Evolutionary conservation across 2,329 filamentous ascomycete species (phyloP).

Genomic region (Colletotrichum euphorbiae): DNA sequence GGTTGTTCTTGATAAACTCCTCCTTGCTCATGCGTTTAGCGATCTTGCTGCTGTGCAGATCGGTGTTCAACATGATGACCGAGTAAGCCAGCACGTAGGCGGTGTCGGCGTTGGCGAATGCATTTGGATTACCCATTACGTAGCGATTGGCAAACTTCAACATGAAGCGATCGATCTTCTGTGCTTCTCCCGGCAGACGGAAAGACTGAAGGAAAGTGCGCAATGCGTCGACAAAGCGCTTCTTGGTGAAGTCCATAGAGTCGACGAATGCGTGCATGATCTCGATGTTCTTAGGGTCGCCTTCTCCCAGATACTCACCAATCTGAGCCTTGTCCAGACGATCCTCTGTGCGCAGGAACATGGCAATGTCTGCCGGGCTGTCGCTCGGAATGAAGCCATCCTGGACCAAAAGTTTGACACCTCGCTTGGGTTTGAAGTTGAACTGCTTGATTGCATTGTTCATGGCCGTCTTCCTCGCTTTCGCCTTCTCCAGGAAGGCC

Average conservation of each 20-base stretch:
- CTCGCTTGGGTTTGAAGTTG: slow-evolving; percentile 97
- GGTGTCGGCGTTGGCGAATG: slow-evolving; percentile 97
- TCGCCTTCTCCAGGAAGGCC: slow-evolving; percentile 92
- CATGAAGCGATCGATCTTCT: slow-evolving; percentile 99
- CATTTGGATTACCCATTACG: slow-evolving; percentile 93
- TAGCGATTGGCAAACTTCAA: slow-evolving; percentile 98
- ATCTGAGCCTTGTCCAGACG: slow-evolving; percentile 91
- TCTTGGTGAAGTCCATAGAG: slow-evolving; percentile 90
- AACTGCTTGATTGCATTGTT: slow-evolving; percentile 91
- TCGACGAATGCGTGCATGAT: slow-evolving; percentile 98
- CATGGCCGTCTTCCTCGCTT: slow-evolving; percentile 91
- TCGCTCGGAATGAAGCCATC: slow-evolving; percentile 90
- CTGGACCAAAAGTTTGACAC: slow-evolving; percentile 84
- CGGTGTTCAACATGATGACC: slow-evolving; percentile 95
- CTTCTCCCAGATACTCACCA: slow-evolving; percentile 94
- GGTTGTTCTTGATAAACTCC: slow-evolving; percentile 99
- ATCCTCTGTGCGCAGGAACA: slow-evolving; percentile 84
- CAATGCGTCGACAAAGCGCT: slow-evolving; percentile 91
- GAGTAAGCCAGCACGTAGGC: slow-evolving; percentile 97
- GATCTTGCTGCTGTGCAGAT: slow-evolving; percentile 91
- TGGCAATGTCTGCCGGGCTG: slow-evolving; percentile 83
- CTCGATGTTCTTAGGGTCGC: slow-evolving; percentile 85
- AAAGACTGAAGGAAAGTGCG: slow-evolving; percentile 95
- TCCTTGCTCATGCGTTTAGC: slow-evolving; percentile 90
- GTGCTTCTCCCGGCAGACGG: slow-evolving; percentile 92